Percentiles rank a stretch among this genome's conserved stretches.
Evolutionary conservation across 2,329 filamentous ascomycete genomes (phyloP).

Genomic region (Dactylella cylindrospora): DNA sequence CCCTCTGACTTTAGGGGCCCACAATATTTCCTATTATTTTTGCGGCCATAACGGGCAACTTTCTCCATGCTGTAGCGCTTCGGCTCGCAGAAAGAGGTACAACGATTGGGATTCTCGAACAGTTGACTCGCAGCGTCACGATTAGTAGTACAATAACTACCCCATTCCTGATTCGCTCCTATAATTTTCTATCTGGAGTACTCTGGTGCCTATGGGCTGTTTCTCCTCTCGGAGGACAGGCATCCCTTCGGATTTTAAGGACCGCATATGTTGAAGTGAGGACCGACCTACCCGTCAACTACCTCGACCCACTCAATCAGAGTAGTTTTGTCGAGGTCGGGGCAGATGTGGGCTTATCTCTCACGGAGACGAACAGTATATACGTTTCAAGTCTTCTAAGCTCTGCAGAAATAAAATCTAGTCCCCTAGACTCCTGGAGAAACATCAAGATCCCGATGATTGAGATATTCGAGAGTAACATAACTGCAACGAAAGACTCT

Average conservation of each 20-base stretch:
- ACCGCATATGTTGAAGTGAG: slow-evolving; percentile 17
- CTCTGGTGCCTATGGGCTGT: slow-evolving; percentile 28
- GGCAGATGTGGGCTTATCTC: slow-evolving; percentile 10
- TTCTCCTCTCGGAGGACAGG: slow-evolving; percentile 29
- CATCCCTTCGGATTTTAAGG: slow-evolving; percentile 27
- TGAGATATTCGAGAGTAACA: slow-evolving; percentile 18
- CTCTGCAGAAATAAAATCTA: slow-evolving; percentile 24
- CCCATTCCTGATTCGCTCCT: slow-evolving; percentile 23
- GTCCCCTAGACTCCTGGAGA: slow-evolving; percentile 26
- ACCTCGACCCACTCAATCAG: slow-evolving; percentile 36
- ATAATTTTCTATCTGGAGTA: slow-evolving; percentile 23
- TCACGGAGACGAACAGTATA: slow-evolving; percentile 21
- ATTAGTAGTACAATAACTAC: slow-evolving; percentile 28
- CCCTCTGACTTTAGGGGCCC: slow-evolving; percentile 7
- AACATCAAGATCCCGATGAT: slow-evolving; percentile 34
- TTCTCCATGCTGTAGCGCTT: slow-evolving; percentile 29
- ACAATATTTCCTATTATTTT: slow-evolving; percentile 40
- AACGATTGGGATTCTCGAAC: slow-evolving; percentile 25
- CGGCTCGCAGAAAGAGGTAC: slow-evolving; percentile 29
- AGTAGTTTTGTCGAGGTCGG: slow-evolving; percentile 14
- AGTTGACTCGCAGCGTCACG: slow-evolving; percentile 29
- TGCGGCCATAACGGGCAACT: slow-evolving; percentile 32
- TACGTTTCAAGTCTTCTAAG: slow-evolving; percentile 32
- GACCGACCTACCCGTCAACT: slow-evolving; percentile 10
- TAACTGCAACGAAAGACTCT: background rate